Base-by-base conservation (phyloP, 352 stramenopile genomes). In the Thalassiosira exigua region DNA sequence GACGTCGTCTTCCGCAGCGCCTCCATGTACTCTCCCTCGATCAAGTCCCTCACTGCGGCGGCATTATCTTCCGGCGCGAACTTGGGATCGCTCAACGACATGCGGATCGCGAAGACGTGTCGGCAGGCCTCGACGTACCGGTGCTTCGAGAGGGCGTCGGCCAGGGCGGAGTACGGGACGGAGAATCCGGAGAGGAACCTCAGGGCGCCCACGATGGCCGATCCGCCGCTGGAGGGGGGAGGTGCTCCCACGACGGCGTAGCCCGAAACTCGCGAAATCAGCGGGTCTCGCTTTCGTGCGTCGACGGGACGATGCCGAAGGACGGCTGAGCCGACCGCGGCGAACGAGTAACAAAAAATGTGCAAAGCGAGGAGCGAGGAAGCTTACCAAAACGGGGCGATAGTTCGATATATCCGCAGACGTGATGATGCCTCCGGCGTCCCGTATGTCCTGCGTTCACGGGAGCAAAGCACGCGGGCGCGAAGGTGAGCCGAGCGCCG, bases 101-200 rank as follows among this genome's bases (percentile, higher is more conserved):
- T 91, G 4, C 89, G 76, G 56, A 94, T 92, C 0, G 86, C 76
- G 79, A 94, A 94, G 0, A 81, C 85, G 67, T 94, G 86, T 54
- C 82, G 69, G 52, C 84, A 79, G 12, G 82, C 84, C 71, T 94
- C 89, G 0, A 87, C 78, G 21, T 89, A 72, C 12, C 78, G 59
- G 75, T 94, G 89, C 27, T 81, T 52, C 9, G 87, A 91, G n/a
- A 92, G 58, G 12, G 79, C 87, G 52, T 91, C 75, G 3, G 58
- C 44, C 65, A 67, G 65, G 3, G 69, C 39, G 2, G 84, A 52
- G 22, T 89, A 76, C 1, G 82, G 84, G 50, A 21, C 57, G 4
- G 27, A 4, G 48, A 80, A 90, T 14, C 70, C 75, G 12, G 70
- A 67, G 5, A 94, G 52, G 69, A 91, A 92, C 24, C 87, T 54